Evolutionary conservation across 2,329 filamentous ascomycete species (phyloP).

Genomic region (Penicillium sumatraense): DNA sequence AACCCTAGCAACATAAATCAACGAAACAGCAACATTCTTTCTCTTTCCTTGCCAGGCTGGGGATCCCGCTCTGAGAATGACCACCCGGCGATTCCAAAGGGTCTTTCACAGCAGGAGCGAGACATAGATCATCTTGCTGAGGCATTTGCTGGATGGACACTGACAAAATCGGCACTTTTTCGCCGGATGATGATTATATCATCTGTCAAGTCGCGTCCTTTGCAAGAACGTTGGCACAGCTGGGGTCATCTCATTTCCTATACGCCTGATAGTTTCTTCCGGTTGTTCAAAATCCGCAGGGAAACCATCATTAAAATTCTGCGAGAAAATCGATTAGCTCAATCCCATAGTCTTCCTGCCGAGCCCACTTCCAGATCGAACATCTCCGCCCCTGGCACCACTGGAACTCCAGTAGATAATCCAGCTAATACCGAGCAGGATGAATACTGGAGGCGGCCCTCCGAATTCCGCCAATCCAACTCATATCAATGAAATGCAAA

Average conservation of each 20-base stretch:
- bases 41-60: constrained; percentile 33
- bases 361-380: neutral
- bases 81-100: constrained; percentile 26
- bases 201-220: neutral
- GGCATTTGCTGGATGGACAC: constrained; percentile 44
- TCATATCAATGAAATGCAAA: neutral
- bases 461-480: neutral
- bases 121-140: constrained; percentile 44
- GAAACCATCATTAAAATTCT: neutral
- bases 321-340: neutral
- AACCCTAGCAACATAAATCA: constrained; percentile 29
- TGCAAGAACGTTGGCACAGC: constrained; percentile 10
- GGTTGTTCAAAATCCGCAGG: constrained; percentile 1
- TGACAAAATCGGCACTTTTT: constrained; percentile 37
- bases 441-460: neutral
- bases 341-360: neutral
- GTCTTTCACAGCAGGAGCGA: constrained; percentile 32
- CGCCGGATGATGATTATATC: constrained; percentile 37
- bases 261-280: constrained; percentile 2
- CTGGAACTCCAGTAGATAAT: neutral
- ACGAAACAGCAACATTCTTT: constrained; percentile 34
- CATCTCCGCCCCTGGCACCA: neutral
- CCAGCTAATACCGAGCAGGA: neutral
- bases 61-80: constrained; percentile 32
- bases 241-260: constrained; percentile 20